Percentiles rank a stretch among this genome's conserved stretches.
Conservation (phyloP, 179 eudicot genomes). For the Beta macrorhiza region DNA sequence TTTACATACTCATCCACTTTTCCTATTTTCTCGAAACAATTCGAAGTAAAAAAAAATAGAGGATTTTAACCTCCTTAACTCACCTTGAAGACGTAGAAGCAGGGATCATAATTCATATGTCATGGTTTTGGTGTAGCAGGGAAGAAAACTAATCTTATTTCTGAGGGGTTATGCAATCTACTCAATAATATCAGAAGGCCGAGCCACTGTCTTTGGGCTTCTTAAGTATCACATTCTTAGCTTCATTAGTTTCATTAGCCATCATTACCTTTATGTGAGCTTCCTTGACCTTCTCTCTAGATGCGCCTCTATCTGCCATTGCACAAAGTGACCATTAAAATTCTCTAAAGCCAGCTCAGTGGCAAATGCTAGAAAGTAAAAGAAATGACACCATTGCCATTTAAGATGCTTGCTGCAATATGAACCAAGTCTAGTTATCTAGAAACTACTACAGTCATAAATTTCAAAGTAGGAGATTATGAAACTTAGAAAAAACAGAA, state of each 20-base stretch:
- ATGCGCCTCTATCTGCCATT: constrained; percentile 55
- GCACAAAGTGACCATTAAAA: neutral
- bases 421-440: neutral
- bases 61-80: neutral
- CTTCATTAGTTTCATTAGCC: neutral
- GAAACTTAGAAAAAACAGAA: neutral
- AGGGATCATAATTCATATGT: neutral
- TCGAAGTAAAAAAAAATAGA: neutral
- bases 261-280: constrained; percentile 30
- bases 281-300: constrained; percentile 59
- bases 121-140: constrained; percentile 1
- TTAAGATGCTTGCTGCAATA: neutral
- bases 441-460: neutral
- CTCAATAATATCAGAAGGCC: constrained; percentile 21
- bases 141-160: neutral
- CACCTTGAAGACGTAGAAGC: neutral
- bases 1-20: neutral
- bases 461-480: neutral
- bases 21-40: neutral
- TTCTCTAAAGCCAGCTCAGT: neutral
- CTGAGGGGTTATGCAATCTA: neutral
- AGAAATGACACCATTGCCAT: neutral
- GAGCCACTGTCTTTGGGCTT: no score
- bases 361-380: neutral
- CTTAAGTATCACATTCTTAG: no score